Conservation (phyloP, 2,329 filamentous ascomycete species). For the Exserohilum turcica region DNA sequence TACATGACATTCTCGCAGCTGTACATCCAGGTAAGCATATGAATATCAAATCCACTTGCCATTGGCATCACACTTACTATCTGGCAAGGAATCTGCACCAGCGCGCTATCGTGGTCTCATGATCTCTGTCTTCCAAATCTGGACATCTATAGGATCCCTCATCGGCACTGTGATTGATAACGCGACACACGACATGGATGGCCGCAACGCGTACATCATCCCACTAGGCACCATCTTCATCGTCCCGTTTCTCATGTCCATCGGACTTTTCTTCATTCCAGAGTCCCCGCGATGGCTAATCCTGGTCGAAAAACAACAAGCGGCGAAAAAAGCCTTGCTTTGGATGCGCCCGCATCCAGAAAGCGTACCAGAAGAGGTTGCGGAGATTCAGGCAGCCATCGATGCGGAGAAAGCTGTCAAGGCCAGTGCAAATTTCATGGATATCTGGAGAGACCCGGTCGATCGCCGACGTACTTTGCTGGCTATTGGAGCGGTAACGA, state of each 20-base stretch:
- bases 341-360: conserved; percentile 37
- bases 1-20: conserved; percentile 62
- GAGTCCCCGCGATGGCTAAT: conserved; percentile 54
- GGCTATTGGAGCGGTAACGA: conserved; percentile 55
- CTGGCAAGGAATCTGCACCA: conserved; percentile 51
- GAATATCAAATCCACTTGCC: neutral
- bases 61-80: neutral
- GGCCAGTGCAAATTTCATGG: conserved; percentile 55
- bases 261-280: conserved; percentile 46
- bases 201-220: conserved; percentile 48
- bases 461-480: conserved; percentile 59
- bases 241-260: conserved; percentile 54
- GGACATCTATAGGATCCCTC: conserved; percentile 52
- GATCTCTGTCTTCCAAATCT: conserved; percentile 56
- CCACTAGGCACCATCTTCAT: conserved; percentile 61
- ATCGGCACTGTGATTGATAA: conserved; percentile 60
- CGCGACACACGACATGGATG: conserved; percentile 42
- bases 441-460: conserved; percentile 59
- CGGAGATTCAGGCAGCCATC: conserved; percentile 36
- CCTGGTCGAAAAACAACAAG: conserved; percentile 23
- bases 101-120: conserved; percentile 58
- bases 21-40: conserved; percentile 51
- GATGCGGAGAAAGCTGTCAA: conserved; percentile 52
- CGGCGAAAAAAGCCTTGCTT: conserved; percentile 27
- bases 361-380: conserved; percentile 28